Base-by-base conservation (phyloP, 208 protist species). In the Acanthamoeba divionensis region DNA sequence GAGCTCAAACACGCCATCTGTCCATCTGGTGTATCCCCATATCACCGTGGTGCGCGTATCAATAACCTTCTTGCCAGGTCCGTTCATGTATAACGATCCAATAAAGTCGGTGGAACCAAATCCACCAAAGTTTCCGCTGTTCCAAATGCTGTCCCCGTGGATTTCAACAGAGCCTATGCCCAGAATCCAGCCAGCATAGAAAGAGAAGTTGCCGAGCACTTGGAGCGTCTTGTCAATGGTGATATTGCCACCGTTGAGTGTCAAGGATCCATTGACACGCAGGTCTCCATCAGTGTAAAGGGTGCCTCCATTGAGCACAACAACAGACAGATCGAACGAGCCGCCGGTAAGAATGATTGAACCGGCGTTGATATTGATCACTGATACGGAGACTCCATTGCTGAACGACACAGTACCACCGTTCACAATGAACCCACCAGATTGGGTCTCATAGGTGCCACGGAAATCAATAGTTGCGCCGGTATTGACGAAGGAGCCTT, bases 401-500 rank as follows among this genome's bases (percentile, higher is more conserved):
- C 75, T 62, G 75, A 86, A 86, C 4, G 52, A 45, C 54, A 86
- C 18, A 21, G 75, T 67, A 33, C 75, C 75, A 57, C 75, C 75
- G 31, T 1, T 60, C 54, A 67, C 66, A 57, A 47, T 57, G 75
- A 86, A 86, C 15, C 54, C 26, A 57, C 75, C 75, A 36, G 52
- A 60, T 18, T 33, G 45, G 47, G 54, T 57, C 54, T 86, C 54
- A 33, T 86, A 86, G 45, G 38, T 13, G 52, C 75, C 75, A 52
- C 75, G 75, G 75, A 86, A 86, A 57, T 86, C 75, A 33, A 86
- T 86, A 31, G 21, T 33, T 50, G 54, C 75, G 47, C 75, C 75
- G 54, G 60, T 38, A 52, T 86, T 86, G 75, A 86, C 38, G 45
- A 67, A 86, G 10, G 75, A 60, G 54, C 75, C 75, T 21, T 50